Conservation (phyloP, 352 stramenopile genomes). For the Phytophthora fragariae region DNA sequence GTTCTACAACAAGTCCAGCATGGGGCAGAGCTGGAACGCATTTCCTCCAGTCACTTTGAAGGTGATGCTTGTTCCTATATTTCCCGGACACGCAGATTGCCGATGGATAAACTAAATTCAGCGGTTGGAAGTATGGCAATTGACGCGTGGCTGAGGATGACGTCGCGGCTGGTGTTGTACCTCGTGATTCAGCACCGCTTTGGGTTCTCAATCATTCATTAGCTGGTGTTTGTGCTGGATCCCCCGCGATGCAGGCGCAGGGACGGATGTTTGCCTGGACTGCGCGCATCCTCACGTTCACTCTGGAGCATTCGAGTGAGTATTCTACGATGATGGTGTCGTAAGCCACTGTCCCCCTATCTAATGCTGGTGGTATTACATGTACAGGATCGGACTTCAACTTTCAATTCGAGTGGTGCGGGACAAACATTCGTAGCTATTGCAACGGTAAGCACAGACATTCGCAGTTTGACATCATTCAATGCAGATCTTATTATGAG, state of each 20-base stretch:
- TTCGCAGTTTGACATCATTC: too few species aligned
- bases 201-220: slow-evolving; percentile 22
- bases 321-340: not conserved
- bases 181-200: slow-evolving; percentile 24
- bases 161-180: slow-evolving; percentile 5
- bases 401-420: slow-evolving; percentile 11
- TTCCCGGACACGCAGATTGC: too few species aligned
- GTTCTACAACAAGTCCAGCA: too few species aligned
- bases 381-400: slow-evolving; percentile 15
- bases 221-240: slow-evolving; percentile 49
- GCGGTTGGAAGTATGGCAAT: not conserved
- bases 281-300: slow-evolving; percentile 33
- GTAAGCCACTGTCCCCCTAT: not conserved
- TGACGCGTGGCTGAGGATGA: slow-evolving; percentile 4
- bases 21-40: too few species aligned
- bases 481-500: too few species aligned
- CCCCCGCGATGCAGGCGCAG: slow-evolving; percentile 25
- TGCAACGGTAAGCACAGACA: too few species aligned
- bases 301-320: slow-evolving; percentile 34
- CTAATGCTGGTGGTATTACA: not conserved
- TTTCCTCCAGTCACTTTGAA: too few species aligned
- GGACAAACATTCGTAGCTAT: not conserved
- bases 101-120: too few species aligned
- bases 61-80: too few species aligned
- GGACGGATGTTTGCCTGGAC: slow-evolving; percentile 30